Conservation (phyloP, 306 rosid genomes). For the Cucurbita pepo region DNA sequence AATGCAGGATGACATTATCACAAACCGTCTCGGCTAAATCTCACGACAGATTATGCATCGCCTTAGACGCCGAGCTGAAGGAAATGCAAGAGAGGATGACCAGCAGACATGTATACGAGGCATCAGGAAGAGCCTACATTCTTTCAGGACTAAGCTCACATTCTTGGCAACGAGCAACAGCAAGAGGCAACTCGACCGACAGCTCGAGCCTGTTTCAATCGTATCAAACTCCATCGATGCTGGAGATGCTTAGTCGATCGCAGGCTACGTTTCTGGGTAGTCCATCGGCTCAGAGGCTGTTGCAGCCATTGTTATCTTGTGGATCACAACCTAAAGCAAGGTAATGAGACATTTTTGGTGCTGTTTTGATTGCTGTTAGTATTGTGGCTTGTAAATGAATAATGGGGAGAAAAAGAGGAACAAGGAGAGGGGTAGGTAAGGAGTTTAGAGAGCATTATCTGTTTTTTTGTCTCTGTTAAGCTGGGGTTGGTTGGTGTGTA, state of each 20-base stretch:
- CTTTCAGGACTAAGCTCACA: conserved; percentile 97
- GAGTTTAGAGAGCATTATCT: conserved; percentile 14
- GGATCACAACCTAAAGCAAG: conserved; percentile 73
- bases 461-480: conserved; percentile 19
- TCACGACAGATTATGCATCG: conserved; percentile 58
- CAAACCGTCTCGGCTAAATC: conserved; percentile 58
- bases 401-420: conserved; percentile 25
- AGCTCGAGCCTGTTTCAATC: conserved; percentile 75
- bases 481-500: conserved; percentile 45
- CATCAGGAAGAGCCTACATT: conserved; percentile 91
- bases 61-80: conserved; percentile 90
- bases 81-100: conserved; percentile 97
- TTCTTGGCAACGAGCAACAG: conserved; percentile 98
- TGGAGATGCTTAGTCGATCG: conserved; percentile 91
- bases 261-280: conserved; percentile 71
- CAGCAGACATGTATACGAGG: conserved; percentile 87
- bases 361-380: conserved; percentile 35
- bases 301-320: conserved; percentile 50
- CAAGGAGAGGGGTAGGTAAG: conserved; percentile 25
- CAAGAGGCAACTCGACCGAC: conserved; percentile 91
- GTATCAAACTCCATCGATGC: conserved; percentile 93
- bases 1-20: conserved; percentile 43
- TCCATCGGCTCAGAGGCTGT: conserved; percentile 70
- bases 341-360: conserved; percentile 35
- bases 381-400: conserved; percentile 64